Evolutionary conservation across 768 basidiomycete genomes (phyloP).

Genomic region (Kwoniella bestiolae): DNA sequence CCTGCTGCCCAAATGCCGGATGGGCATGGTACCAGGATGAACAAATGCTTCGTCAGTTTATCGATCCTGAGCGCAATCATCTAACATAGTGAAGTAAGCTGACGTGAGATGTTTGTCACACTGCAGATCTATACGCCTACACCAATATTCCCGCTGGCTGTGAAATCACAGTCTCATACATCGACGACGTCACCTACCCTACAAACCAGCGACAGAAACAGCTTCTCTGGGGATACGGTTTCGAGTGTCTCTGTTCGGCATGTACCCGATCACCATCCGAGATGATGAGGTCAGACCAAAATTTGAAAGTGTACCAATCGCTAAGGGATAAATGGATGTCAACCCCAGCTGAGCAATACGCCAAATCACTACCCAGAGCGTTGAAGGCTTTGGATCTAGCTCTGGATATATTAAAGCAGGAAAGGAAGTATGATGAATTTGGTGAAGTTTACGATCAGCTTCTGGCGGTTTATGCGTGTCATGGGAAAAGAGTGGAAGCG

Average conservation of each 20-base stretch:
- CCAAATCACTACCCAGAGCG: neutral
- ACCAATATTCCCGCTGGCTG: slow-evolving; percentile 9
- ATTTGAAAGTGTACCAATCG: neutral
- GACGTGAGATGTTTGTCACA: neutral
- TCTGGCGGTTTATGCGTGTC: neutral
- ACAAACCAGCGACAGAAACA: neutral
- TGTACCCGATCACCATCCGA: neutral
- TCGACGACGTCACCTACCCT: neutral
- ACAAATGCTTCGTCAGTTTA: slow-evolving; percentile 17
- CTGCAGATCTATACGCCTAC: slow-evolving; percentile 17
- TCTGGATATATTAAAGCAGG: neutral
- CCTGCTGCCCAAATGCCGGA: slow-evolving; percentile 21
- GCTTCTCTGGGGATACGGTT: slow-evolving; percentile 2
- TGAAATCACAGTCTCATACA: slow-evolving; percentile 22
- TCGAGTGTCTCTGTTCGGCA: slow-evolving; percentile 18
- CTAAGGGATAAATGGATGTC: neutral
- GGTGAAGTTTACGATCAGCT: slow-evolving; percentile 9
- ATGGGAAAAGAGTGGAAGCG: neutral
- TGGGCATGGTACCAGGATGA: slow-evolving; percentile 22
- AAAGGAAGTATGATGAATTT: neutral
- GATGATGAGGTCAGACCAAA: neutral
- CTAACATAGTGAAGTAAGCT: neutral
- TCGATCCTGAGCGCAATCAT: neutral
- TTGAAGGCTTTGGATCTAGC: neutral
- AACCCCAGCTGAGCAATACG: neutral